Evolutionary conservation across 2,329 filamentous ascomycete genomes (phyloP).

Genomic region (Camillea tinctor): DNA sequence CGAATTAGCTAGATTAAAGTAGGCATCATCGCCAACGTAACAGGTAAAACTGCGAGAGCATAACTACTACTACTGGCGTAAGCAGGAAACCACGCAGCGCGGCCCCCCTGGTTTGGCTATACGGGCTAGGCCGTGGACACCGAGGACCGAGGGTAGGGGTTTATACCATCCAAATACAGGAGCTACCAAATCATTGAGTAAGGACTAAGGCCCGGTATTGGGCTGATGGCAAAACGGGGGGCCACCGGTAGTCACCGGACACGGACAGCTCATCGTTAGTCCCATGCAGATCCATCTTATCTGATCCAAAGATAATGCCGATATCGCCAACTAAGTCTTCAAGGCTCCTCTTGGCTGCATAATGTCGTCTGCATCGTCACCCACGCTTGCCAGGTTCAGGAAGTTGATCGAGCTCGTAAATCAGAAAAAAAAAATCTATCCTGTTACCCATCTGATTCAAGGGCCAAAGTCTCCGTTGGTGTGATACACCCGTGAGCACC

Average conservation of each 20-base stretch:
- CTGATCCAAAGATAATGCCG: conserved; percentile 53
- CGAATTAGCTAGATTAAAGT: neutral
- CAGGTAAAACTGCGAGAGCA: neutral
- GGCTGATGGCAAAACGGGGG: conserved; percentile 3
- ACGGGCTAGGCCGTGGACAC: neutral
- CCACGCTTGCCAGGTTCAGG: conserved; percentile 2
- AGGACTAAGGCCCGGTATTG: neutral
- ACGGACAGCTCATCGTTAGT: conserved; percentile 11
- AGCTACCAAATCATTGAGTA: neutral
- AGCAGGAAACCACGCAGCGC: neutral
- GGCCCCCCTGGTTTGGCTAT: neutral
- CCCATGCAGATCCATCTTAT: conserved; percentile 46
- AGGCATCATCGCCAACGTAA: neutral
- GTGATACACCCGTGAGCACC: neutral
- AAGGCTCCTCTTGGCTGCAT: conserved; percentile 22
- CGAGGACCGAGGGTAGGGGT: neutral
- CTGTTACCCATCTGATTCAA: neutral
- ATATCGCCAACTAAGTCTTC: conserved; percentile 35
- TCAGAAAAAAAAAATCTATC: neutral
- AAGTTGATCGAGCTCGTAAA: neutral
- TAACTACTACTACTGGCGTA: neutral
- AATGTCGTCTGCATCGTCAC: conserved; percentile 18
- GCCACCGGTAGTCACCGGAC: conserved; percentile 13
- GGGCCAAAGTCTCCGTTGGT: neutral
- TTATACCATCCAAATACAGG: neutral